These are phyloP conservation scores for Calonectria crousiana DNA, from an alignment of 2,329 filamentous ascomycete genomes.

Conservation along the genomic window DNA sequence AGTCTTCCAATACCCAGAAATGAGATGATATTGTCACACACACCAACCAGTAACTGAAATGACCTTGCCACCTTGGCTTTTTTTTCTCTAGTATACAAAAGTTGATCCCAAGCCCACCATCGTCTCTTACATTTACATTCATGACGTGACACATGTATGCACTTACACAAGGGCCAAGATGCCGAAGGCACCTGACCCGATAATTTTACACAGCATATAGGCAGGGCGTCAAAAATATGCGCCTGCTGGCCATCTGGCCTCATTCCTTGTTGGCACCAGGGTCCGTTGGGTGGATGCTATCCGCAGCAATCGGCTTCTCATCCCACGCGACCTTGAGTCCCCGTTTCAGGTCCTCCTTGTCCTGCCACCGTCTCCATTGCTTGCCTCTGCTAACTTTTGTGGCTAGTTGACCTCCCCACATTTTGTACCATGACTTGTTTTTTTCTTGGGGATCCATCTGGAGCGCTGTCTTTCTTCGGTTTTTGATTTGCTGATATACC, in stretches of 20 bases:
- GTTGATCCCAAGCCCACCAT: not conserved
- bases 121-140: not conserved
- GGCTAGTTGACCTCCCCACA: conserved; percentile 58
- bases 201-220: not conserved
- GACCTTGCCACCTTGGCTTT: not conserved
- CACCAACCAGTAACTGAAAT: not conserved
- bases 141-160: not conserved
- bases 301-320: conserved; percentile 38
- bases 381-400: conserved; percentile 66
- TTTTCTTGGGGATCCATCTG: conserved; percentile 55
- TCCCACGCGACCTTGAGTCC: conserved; percentile 63
- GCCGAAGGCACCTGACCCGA: not conserved
- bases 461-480: conserved; percentile 64
- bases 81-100: conserved; percentile 11
- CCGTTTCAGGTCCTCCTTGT: conserved; percentile 61
- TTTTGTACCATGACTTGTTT: conserved; percentile 58
- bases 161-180: not conserved
- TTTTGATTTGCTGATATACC: conserved; percentile 69
- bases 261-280: not conserved
- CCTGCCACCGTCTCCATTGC: conserved; percentile 67
- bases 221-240: not conserved
- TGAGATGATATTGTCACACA: conserved; percentile 13
- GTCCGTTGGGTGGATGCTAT: not conserved
- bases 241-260: not conserved
- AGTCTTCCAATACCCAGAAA: not conserved